phyloP scores from a whole-genome alignment of 805 yeast genomes.

The Brettanomyces nanus region DNA sequence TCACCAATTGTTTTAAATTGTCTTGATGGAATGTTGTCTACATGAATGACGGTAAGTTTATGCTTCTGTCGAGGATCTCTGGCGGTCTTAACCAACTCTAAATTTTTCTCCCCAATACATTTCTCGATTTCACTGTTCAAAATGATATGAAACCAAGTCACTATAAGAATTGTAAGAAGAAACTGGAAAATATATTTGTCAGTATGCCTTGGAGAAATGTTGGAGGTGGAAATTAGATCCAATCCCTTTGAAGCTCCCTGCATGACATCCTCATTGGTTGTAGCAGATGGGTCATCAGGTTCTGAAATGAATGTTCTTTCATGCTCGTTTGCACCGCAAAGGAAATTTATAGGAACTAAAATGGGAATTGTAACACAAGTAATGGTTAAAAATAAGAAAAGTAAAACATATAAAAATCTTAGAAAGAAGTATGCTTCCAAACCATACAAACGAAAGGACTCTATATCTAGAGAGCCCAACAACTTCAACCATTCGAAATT shows the following conservation, averaged over 20 bases:
- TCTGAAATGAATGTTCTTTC: background rate
- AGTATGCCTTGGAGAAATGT: conserved; percentile 47
- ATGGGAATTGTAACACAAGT: conserved; percentile 50
- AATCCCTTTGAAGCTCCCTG: conserved; percentile 34
- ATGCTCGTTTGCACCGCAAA: conserved; percentile 25
- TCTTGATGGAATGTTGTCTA: conserved; percentile 37
- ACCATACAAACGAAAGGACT: conserved; percentile 44
- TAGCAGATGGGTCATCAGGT: background rate
- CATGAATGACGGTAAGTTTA: conserved; percentile 25
- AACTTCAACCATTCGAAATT: conserved; percentile 1
- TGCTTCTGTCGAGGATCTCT: conserved; percentile 12
- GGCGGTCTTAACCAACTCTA: conserved; percentile 26
- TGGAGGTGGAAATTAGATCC: conserved; percentile 65
- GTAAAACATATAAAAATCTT: conserved; percentile 46
- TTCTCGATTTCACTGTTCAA: conserved; percentile 48
- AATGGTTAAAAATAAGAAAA: conserved; percentile 42
- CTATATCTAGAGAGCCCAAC: conserved; percentile 22
- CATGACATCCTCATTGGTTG: conserved; percentile 5
- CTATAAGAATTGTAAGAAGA: conserved; percentile 44
- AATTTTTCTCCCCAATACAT: conserved; percentile 41
- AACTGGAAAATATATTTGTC: conserved; percentile 54
- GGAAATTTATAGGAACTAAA: conserved; percentile 55
- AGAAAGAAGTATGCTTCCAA: conserved; percentile 70
- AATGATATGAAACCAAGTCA: conserved; percentile 48
- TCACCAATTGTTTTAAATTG: conserved; percentile 20